Evolutionary conservation across 2,329 filamentous ascomycete species (phyloP).

Genomic region (Calonectria pteridis): DNA sequence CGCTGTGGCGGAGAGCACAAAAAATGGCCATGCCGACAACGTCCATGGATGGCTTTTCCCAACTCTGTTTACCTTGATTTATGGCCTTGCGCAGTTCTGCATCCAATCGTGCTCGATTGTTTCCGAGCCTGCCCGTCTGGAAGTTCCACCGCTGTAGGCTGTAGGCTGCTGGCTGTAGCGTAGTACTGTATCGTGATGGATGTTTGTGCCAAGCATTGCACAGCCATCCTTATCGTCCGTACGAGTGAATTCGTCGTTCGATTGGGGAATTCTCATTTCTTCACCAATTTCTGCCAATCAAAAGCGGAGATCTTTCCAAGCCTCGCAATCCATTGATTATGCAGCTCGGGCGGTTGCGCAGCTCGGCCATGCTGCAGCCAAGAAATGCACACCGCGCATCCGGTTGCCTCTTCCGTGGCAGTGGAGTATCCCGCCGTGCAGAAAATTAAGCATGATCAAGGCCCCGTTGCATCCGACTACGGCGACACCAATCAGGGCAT

Average conservation of each 20-base stretch:
- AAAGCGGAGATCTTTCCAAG: not conserved
- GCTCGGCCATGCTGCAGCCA: not conserved
- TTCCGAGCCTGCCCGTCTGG: not conserved
- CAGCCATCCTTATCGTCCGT: not conserved
- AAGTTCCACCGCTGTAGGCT: not conserved
- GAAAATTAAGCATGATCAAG: not conserved
- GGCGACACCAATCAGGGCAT: not conserved
- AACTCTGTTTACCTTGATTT: not conserved
- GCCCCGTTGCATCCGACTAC: not conserved
- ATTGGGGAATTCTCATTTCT: not conserved
- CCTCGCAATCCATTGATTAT: not conserved
- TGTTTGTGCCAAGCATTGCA: not conserved
- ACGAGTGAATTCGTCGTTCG: not conserved
- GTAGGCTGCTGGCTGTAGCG: not conserved
- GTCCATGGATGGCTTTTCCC: no score
- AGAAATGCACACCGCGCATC: not conserved
- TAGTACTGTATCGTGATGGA: not conserved
- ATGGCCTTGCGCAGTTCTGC: not conserved
- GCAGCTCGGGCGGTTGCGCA: not conserved
- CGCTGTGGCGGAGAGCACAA: not conserved
- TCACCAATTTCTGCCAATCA: not conserved
- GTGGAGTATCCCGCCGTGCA: not conserved
- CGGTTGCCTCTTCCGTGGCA: not conserved
- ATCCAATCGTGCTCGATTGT: not conserved
- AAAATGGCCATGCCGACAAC: not conserved